Percentiles rank a stretch among this genome's conserved stretches.
Evolutionary conservation across 345 rosid genomes (phyloP).

Genomic region (Euclidium syriacum): DNA sequence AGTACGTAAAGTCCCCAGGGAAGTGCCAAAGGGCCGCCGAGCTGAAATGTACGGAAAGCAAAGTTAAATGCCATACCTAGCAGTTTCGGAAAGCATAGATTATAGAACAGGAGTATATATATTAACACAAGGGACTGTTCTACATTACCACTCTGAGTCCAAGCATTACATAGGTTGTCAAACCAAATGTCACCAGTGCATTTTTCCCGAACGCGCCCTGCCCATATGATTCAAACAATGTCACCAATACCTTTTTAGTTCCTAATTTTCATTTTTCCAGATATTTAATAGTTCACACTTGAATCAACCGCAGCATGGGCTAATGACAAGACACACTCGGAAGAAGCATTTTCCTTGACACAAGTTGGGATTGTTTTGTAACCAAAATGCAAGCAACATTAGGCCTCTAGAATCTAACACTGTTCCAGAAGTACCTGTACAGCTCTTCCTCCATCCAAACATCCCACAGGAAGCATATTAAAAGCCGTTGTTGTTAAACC

Average conservation of each 20-base stretch:
- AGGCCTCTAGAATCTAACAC: neutral
- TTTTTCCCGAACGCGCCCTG: slow-evolving; percentile 84
- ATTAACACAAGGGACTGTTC: neutral
- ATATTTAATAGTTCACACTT: neutral
- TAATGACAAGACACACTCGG: neutral
- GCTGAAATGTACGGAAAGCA: slow-evolving; percentile 32
- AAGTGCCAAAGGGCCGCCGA: slow-evolving; percentile 90
- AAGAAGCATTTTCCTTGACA: neutral
- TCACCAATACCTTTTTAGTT: neutral
- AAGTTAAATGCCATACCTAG: neutral
- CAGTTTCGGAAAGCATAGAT: neutral
- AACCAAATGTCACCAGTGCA: slow-evolving; percentile 62
- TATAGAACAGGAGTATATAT: neutral
- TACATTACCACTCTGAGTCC: slow-evolving; percentile 88
- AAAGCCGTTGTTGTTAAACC: slow-evolving; percentile 91
- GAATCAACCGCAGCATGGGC: neutral
- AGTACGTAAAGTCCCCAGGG: slow-evolving; percentile 93
- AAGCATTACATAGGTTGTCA: slow-evolving; percentile 74
- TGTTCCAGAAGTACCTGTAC: slow-evolving; percentile 53
- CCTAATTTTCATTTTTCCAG: neutral
- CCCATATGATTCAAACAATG: neutral
- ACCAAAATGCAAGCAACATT: neutral
- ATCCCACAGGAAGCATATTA: slow-evolving; percentile 94
- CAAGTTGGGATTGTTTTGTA: neutral
- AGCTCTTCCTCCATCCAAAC: slow-evolving; percentile 97